phyloP scores from a whole-genome alignment of 1,284 basidiomycete genomes.

The Volvariella surrecta region DNA sequence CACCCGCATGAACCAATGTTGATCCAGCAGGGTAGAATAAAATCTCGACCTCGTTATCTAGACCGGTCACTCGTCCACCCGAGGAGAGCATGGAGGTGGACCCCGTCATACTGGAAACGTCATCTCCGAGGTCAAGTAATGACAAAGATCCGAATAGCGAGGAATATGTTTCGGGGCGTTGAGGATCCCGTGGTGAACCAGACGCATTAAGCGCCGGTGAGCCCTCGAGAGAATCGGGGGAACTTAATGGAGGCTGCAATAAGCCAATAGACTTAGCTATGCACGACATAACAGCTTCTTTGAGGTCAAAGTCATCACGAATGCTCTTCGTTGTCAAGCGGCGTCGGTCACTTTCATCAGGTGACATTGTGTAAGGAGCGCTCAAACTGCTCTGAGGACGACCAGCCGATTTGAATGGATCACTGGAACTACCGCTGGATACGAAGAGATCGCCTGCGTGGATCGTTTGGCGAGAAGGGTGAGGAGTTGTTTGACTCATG shows the following conservation, averaged over 20 bases:
- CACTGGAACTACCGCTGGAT: conserved; percentile 35
- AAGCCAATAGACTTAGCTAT: conserved; percentile 97
- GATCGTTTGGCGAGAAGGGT: conserved; percentile 29
- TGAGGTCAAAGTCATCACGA: conserved; percentile 67
- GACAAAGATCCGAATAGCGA: conserved; percentile 84
- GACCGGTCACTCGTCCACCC: conserved; percentile 59
- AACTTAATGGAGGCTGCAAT: conserved; percentile 74
- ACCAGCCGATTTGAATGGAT: conserved; percentile 35
- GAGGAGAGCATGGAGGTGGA: conserved; percentile 45
- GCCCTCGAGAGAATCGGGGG: conserved; percentile 51
- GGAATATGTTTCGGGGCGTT: conserved; percentile 43
- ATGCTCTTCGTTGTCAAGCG: conserved; percentile 6
- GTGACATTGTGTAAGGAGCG: conserved; percentile 29
- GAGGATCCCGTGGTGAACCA: conserved; percentile 27
- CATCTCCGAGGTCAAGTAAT: conserved; percentile 69
- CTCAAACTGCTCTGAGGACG: conserved; percentile 44
- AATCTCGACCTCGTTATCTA: conserved; percentile 96
- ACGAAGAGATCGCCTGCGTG: conserved; percentile 66
- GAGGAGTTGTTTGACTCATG: conserved; percentile 20
- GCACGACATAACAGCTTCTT: conserved; percentile 93
- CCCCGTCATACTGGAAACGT: conserved; percentile 57
- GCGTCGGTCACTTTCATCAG: too few relatives aligned
- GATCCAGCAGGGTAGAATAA: conserved; percentile 87
- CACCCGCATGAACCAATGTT: conserved; percentile 83
- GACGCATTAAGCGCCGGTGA: conserved; percentile 54